These are phyloP conservation scores for Colletotrichum abscissum DNA, from an alignment of 2,329 filamentous ascomycete species.

Conservation along the genomic window DNA sequence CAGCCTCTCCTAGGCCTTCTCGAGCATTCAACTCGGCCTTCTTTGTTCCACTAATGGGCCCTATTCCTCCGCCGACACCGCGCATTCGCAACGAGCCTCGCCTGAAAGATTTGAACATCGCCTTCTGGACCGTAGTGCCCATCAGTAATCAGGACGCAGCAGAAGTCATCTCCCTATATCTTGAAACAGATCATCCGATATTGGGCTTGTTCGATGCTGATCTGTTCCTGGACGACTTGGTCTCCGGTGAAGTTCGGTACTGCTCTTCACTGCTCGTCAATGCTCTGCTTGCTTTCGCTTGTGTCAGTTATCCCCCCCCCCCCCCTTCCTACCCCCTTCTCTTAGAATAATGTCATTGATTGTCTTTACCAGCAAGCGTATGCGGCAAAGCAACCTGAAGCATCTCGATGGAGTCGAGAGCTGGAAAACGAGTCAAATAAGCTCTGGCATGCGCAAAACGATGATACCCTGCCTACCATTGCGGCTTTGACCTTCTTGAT, in stretches of 20 bases:
- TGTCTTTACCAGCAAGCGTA: conserved; percentile 17
- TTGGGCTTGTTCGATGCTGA: conserved; percentile 49
- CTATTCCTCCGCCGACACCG: conserved; percentile 33
- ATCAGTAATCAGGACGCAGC: conserved; percentile 45
- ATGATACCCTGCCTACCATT: conserved; percentile 25
- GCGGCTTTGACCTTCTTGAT: conserved; percentile 22
- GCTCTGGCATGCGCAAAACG: conserved; percentile 24
- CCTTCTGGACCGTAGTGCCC: conserved; percentile 47
- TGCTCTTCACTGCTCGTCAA: conserved; percentile 51
- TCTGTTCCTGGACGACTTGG: conserved; percentile 48
- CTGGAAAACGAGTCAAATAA: conserved; percentile 25
- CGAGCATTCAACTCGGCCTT: conserved; percentile 35
- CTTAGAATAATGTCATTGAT: background rate
- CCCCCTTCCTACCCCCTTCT: background rate
- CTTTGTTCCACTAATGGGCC: conserved; percentile 31
- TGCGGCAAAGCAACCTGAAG: conserved; percentile 17
- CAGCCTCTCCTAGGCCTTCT: background rate
- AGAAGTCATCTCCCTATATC: conserved; percentile 47
- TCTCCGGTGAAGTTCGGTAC: conserved; percentile 38
- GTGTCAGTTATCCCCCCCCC: conserved; percentile 41
- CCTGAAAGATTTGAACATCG: conserved; percentile 43
- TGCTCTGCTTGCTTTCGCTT: conserved; percentile 47
- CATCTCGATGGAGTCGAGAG: conserved; percentile 28
- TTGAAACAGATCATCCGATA: conserved; percentile 52
- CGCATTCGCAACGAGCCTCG: conserved; percentile 40